Base-by-base conservation (phyloP, 2,329 filamentous ascomycete species). In the Phyllosticta citriasiana region DNA sequence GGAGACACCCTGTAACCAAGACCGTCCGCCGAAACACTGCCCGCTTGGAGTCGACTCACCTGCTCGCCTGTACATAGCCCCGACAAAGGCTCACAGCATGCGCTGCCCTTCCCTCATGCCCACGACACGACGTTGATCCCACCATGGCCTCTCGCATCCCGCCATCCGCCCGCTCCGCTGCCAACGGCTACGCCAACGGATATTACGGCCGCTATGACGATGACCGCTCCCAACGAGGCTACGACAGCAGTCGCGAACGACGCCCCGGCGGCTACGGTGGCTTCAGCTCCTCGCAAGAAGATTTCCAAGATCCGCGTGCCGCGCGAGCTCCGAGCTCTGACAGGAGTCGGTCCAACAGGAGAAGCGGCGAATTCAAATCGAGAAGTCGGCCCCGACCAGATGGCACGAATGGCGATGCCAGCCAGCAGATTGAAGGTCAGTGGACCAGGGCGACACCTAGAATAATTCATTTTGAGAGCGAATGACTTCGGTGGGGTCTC, bases 181-280 rank as follows among this genome's bases (percentile, higher is more conserved):
- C 72, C 35, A 78, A 78, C 62, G 73, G 73, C 56, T 68, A 72
- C 57, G 62, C 62, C 61, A 66, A 68, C 64, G 68, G 66, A 10
- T 69, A 70, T 57, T 74, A 71, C 65, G 69, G 73, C 59, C 64
- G 65, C 27, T 67, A 66, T 6, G 70, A 70, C 60, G 68, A 67
- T 56, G 63, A 64, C 40, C 55, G 64, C 16, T 67, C 74, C 22
- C 30, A 27, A 12, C 68, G 74, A 7, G 50, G 56, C 51, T 52
- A 58, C 25, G 61, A 62, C 27, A 33, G 53, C 25, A 66, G 64
- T 57, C 68, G 69, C 24, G 67, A 69, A 10, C 66, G 74, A 40
- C 70, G 74, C 6, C 71, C 75, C 4, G 73, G 71, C 25, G 75
- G 74, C 33, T 76, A 76, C 65, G 74, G 73, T 14, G 75, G 72